Evolutionary conservation across 1,284 basidiomycete genomes (phyloP), one percentile per base, ranked within the genome.

Genomic region (Ceratobasidium sp.): DNA sequence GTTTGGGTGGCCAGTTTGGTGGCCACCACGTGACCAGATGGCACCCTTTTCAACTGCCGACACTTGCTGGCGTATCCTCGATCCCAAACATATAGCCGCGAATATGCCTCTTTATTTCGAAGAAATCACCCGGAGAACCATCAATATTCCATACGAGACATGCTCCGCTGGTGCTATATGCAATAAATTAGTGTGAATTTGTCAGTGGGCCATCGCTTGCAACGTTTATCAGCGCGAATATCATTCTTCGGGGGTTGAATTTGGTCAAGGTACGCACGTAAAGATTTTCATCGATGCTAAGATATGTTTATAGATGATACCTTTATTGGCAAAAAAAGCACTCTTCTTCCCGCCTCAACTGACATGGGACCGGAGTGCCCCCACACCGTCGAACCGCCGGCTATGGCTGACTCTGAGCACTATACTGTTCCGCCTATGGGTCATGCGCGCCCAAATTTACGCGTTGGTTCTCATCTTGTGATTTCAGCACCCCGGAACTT

Each of bases 271-370:
- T 54, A 50, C 62, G 52, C 52, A 31, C 38, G 38, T 34, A 52
- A 54, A 25, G 22, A 22, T 25, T 67, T 67, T 53, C 27, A 20
- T 54, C n/a, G n/a, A n/a, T 54, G 38, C 45, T 7, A 22, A 52
- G 15, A 27, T 29, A 12, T 52, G 20, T 27, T 10, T 40, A 40
- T 53, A 50, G 32, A 22, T 50, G 50, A 34, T 40, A 17, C 35
- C 29, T 50, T 38, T 49, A 47, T 22, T 35, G n/a, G 60, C 60
- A 32, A 32, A 54, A 42, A 43, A 27, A n/a, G 25, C 50, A 7
- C 38, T 15, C n/a, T 22, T 12, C 20, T 54, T 42, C 38, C 62
- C 62, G 38, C 25, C 62, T 67, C 62, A 67, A 67, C 62, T 67
- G 62, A 67, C 62, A 67, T 67, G 27, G 17, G 35, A 27, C 62